Percentiles rank a stretch among this genome's conserved stretches.
These are phyloP conservation scores for Colletotrichum sp. DNA, from an alignment of 2,329 filamentous ascomycete species.

Conservation along the genomic window DNA sequence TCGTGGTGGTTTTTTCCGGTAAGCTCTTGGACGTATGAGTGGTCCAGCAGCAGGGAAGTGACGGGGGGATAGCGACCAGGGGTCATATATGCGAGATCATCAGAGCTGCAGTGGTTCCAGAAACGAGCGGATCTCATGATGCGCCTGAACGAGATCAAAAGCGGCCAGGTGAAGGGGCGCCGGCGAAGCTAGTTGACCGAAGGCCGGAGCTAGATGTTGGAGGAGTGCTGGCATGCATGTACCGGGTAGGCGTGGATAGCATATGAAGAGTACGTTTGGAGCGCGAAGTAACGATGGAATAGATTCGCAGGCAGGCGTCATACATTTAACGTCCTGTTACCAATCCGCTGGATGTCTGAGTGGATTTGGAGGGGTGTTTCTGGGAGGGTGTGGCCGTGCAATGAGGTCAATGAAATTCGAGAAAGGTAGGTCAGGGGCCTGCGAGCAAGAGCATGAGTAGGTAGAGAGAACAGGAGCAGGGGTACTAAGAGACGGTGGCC, in stretches of 20 bases:
- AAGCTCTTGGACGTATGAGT: background rate
- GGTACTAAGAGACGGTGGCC: background rate
- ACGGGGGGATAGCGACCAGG: constrained; percentile 12
- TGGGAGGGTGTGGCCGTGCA: constrained; percentile 19
- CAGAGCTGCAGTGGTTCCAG: constrained; percentile 20
- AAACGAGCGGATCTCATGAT: constrained; percentile 21
- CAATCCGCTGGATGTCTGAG: constrained; percentile 16
- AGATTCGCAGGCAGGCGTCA: constrained; percentile 18
- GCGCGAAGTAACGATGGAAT: background rate
- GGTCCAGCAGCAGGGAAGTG: background rate
- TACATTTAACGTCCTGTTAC: constrained; percentile 22
- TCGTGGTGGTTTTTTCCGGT: background rate
- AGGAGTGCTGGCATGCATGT: constrained; percentile 8
- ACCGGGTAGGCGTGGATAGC: background rate
- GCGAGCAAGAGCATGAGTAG: background rate
- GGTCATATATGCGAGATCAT: constrained; percentile 22
- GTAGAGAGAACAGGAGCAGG: background rate
- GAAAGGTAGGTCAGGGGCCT: background rate
- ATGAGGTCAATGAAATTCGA: constrained; percentile 22
- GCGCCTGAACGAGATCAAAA: constrained; percentile 19
- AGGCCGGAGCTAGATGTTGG: constrained; percentile 19
- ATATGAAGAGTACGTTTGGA: constrained; percentile 5
- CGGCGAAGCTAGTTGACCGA: constrained; percentile 20
- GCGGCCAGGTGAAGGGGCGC: constrained; percentile 16
- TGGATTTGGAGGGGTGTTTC: constrained; percentile 13